Base-by-base conservation (phyloP, 2,329 filamentous ascomycete genomes). In the Curvularia spicifera region DNA sequence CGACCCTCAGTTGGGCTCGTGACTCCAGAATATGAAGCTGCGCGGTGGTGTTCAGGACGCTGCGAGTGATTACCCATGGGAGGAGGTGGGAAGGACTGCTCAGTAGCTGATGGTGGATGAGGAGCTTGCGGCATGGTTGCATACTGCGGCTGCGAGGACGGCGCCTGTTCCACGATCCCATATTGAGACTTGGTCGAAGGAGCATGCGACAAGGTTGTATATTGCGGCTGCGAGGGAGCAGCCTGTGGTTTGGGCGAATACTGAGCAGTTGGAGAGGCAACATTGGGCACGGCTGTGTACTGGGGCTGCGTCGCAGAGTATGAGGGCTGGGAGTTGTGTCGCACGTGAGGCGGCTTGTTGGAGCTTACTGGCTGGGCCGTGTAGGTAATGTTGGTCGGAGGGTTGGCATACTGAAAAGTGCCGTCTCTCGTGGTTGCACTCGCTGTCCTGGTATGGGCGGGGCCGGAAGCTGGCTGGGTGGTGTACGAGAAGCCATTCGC, bases 371-470 rank as follows among this genome's bases (percentile, higher is more conserved):
- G 78, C 57, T 76, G 77, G 31, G 78, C 65, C n/a, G 72, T 80
- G 65, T 80, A 82, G 8, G 73, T 79, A 54, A 81, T 74, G 33
- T 76, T 76, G 8, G 76, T 69, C 2, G 79, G 78, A 20, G 75
- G 57, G 20, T 69, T 69, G 12, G 79, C 77, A 67, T 82, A 82
- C 60, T 79, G 74, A 59, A 73, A 75, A 46, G 60, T 54, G 9
- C 37, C 43, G 24, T 65, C 61, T 13, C 43, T 52, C 29, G 65
- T 54, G 2, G 51, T 50, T 42, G 60, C 48, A n/a, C 63, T 49
- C 4, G 67, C 64, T 22, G 66, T 70, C 40, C 72, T 60, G 18
- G 64, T 56, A 6, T 66, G 67, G 12, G 63, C 68, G 39, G 54
- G 52, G 28, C 66, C 68, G 49, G 68, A 70, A 28, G 67, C 60